Conservation (phyloP, 163 green algal species). For the Scenedesmus sp. region DNA sequence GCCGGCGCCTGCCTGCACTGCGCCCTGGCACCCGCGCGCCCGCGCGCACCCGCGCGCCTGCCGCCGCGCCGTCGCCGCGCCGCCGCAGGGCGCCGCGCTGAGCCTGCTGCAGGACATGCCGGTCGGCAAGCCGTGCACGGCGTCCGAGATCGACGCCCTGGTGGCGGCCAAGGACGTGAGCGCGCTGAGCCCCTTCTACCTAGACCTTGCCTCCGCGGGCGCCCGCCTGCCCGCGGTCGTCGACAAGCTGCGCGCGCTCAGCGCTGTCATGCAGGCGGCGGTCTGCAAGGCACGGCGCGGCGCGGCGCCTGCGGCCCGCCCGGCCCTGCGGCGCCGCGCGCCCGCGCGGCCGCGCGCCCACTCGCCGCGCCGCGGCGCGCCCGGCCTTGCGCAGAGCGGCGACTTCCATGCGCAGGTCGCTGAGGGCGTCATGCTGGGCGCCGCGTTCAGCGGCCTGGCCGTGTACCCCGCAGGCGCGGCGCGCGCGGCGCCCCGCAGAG, state of each 20-base stretch:
- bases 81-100: conserved; percentile 63
- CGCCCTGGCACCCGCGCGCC: background rate
- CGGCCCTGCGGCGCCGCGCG: too few species aligned
- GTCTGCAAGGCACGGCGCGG: conserved; percentile 46
- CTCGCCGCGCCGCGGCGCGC: background rate
- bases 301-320: too few species aligned
- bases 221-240: conserved; percentile 66
- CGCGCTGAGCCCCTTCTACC: conserved; percentile 75
- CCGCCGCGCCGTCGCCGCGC: too few species aligned
- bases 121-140: conserved; percentile 65
- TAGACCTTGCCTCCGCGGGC: conserved; percentile 66
- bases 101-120: conserved; percentile 76
- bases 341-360: too few species aligned
- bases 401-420: conserved; percentile 69
- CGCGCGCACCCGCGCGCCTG: background rate
- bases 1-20: background rate
- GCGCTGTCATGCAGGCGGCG: conserved; percentile 56
- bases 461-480: conserved; percentile 51
- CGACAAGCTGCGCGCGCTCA: conserved; percentile 73
- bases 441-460: conserved; percentile 46
- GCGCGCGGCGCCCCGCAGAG: background rate
- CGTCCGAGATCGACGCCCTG: conserved; percentile 64
- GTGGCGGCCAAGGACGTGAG: conserved; percentile 50
- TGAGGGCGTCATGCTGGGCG: conserved; percentile 50
- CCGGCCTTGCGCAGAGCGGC: conserved; percentile 53